A percentile compares a stretch with the other conserved stretches of the same genome.
Conservation (phyloP, 495 filamentous ascomycete genomes). For the Oidiodendron maius region DNA sequence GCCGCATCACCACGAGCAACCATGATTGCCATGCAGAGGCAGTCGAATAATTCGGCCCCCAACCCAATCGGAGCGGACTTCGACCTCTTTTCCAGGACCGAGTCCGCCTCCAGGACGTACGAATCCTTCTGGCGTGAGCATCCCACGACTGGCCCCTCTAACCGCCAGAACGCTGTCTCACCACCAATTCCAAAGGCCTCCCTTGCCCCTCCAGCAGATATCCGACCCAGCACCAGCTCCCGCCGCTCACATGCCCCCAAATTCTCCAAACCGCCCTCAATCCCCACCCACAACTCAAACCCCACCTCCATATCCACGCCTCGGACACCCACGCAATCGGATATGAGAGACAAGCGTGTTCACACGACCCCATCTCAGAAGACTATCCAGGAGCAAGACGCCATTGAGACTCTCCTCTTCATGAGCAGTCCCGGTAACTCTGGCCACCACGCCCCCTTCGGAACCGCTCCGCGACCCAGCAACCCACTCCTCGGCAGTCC, state of each 20-base stretch:
- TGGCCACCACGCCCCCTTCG: slow-evolving; percentile 39
- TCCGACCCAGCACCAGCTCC: slow-evolving; percentile 37
- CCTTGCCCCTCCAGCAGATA: slow-evolving; percentile 57
- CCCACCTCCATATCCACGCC: slow-evolving; percentile 20
- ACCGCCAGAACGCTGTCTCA: slow-evolving; percentile 5
- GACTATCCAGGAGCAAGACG: slow-evolving; percentile 72
- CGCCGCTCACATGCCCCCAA: slow-evolving; percentile 20
- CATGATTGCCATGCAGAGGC: slow-evolving; percentile 24
- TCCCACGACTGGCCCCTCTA: slow-evolving; percentile 14
- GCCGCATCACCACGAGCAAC: slow-evolving; percentile 22
- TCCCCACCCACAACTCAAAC: slow-evolving; percentile 24
- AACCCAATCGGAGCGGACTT: slow-evolving; percentile 23
- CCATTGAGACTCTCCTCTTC: slow-evolving; percentile 80
- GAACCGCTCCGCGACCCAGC: slow-evolving; percentile 11
- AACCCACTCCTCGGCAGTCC: slow-evolving; percentile 25
- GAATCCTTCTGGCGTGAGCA: slow-evolving; percentile 41
- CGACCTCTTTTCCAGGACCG: slow-evolving; percentile 31
- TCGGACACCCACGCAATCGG: slow-evolving; percentile 13
- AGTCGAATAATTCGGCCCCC: slow-evolving; percentile 10
- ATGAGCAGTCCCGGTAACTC: slow-evolving; percentile 84
- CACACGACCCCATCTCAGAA: slow-evolving; percentile 60
- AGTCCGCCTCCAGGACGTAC: slow-evolving; percentile 26
- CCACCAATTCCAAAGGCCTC: slow-evolving; percentile 13
- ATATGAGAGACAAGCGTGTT: slow-evolving; percentile 23
- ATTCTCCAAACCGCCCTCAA: slow-evolving; percentile 20